Base-by-base conservation (phyloP, 768 basidiomycete genomes). In the Lanmaoa rubissima region DNA sequence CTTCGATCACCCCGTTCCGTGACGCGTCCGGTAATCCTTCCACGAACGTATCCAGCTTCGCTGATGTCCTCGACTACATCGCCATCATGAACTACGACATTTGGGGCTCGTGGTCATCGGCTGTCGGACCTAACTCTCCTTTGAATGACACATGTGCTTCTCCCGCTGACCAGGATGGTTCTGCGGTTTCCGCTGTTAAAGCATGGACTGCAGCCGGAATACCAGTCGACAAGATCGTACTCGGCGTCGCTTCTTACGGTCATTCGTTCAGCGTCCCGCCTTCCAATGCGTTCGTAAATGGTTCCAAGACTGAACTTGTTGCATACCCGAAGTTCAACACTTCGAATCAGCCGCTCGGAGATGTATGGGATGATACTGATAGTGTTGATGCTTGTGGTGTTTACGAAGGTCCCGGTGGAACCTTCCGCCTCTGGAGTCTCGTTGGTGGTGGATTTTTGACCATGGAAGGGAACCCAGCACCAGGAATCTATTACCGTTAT, bases 171-270 rank as follows among this genome's bases (percentile, higher is more conserved):
- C 87, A 83, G 52, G 69, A 72, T n/a, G 92, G 93, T 5, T 95
- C 92, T 52, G 94, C 88, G 2, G 79, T 81, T 32, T 84, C 84
- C 2, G 85, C 88, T 12, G 79, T 97, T 48, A 68, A 76, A 8
- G 78, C 81, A 1, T 97, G 94, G 95, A 81, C 75, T 2, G 64
- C 69, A 1, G 92, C 93, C 39, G 90, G 91, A 6, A 86, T 96
- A 67, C 90, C 92, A 1, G 68, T 73, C 19, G 4, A 60, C 56
- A 69, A 87, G 74, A 88, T 95, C 56, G 82, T 92, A 13, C 82
- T 97, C 9, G 93, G 91, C 48, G 83, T 95, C 2, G 82, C 92
- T 10, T 73, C 86, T 4, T 95, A 92, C 71, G 92, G 92, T 0
- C 90, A 92, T 69, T 85, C 90, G 11, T 94, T 78, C 75, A 60